Evolutionary conservation across 2,329 filamentous ascomycete species (phyloP), one percentile per base, ranked within the genome.

Genomic region (Didymella sp.): DNA sequence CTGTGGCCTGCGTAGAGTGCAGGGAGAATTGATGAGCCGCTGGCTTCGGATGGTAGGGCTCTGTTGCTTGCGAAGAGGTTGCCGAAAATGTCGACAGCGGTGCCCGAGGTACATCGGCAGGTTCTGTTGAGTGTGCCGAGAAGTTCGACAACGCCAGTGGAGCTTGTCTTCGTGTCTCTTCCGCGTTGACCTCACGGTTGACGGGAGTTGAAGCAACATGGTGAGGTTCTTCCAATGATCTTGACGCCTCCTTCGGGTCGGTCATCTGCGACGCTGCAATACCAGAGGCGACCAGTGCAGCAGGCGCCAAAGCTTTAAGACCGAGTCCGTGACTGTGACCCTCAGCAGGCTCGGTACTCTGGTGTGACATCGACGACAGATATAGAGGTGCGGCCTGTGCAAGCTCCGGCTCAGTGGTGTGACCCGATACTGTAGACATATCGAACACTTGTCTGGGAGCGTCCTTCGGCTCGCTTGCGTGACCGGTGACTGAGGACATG

Each of bases 291-390:
- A 63, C 57, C 15, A 76, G 56, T n/a, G 63, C 60, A 28, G 56
- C 54, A 25, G 63, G 51, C 28, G 50, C 55, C 25, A 67, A 48
- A 15, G 58, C 52, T 30, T 63, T 74, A 9, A 60, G 42, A 42
- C 55, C 46, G 28, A 42, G 25, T n/a, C 27, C 37, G 17, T 54
- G 43, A 7, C 28, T 11, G 6, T 51, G 48, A 28, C 57, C 53
- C 28, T 74, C 68, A 17, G 40, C 58, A 3, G 70, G 72, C 45
- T 70, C 68, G 3, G 72, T 73, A 22, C 62, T 59, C 45, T 73
- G 67, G 11, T 69, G 69, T 25, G 62, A 51, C 49, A 74, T 69
- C 2, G 64, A 60, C 13, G 73, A 75, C 6, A 61, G 51, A 30
- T 59, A 37, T 11, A 63, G 50, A 2, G 59, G 53, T 9, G 56